Percentiles rank a stretch among this genome's conserved stretches.
These are phyloP conservation scores for Miscanthus lutarioriparius DNA, from an alignment of 176 grass and related monocot genomes.

Conservation along the genomic window DNA sequence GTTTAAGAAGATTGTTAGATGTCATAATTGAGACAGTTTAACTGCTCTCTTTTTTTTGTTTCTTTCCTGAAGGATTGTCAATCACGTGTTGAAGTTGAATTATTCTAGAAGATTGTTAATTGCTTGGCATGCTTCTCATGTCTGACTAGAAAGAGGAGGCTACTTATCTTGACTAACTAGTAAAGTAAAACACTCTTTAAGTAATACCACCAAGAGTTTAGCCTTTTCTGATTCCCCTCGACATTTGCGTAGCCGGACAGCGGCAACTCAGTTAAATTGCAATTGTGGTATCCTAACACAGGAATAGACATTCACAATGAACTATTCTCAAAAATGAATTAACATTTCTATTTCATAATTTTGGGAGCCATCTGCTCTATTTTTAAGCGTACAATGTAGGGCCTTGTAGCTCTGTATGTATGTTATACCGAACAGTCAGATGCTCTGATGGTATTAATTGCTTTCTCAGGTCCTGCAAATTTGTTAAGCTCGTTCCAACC, in stretches of 20 bases:
- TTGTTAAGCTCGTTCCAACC: background rate
- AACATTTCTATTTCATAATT: background rate
- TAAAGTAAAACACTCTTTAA: background rate
- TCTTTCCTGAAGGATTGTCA: background rate
- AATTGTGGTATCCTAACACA: background rate
- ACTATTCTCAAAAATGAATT: background rate
- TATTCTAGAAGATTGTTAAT: background rate
- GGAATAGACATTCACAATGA: background rate
- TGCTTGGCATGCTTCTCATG: background rate
- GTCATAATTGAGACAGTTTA: background rate
- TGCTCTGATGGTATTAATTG: constrained; percentile 12
- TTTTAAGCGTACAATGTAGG: background rate
- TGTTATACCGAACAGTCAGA: constrained; percentile 17
- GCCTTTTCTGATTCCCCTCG: background rate
- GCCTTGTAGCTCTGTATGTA: background rate
- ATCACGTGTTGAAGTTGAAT: background rate
- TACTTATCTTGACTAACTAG: background rate
- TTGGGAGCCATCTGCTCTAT: background rate
- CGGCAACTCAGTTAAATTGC: background rate
- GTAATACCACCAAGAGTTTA: background rate
- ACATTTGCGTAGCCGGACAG: background rate
- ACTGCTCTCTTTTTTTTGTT: background rate
- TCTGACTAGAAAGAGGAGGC: background rate
- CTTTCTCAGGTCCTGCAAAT: background rate
- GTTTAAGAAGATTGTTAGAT: background rate